phyloP scores from a whole-genome alignment of 2,329 filamentous ascomycete genomes.

The Trichophyton mentagrophytes region DNA sequence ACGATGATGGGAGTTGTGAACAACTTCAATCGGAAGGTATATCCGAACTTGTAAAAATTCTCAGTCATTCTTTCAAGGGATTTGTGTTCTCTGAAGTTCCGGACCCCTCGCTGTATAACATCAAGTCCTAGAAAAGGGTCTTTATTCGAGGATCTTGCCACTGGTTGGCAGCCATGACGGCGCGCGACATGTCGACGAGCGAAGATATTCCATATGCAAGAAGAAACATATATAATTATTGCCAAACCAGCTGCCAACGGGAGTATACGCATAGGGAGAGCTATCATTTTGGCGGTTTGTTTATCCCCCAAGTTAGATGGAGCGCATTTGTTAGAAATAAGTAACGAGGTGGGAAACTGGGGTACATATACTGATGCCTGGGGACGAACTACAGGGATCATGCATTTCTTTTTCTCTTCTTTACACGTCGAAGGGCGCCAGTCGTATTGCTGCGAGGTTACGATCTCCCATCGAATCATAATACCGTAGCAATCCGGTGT shows the following conservation, averaged over 20 bases:
- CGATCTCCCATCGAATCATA: too few species aligned
- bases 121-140: conserved; percentile 45
- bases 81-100: neutral
- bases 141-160: conserved; percentile 35
- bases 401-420: neutral
- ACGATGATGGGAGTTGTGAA: conserved; percentile 10
- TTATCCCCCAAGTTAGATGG: neutral
- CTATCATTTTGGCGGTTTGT: neutral
- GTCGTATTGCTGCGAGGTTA: too few species aligned
- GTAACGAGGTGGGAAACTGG: neutral
- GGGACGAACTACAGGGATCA: neutral
- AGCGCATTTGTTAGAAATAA: neutral
- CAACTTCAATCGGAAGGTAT: conserved; percentile 5
- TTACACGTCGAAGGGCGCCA: too few species aligned
- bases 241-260: neutral
- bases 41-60: conserved; percentile 5
- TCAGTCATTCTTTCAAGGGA: conserved; percentile 3
- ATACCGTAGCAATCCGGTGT: too few species aligned
- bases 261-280: neutral
- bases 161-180: conserved; percentile 33
- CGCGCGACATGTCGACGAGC: conserved; percentile 13
- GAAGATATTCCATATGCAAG: conserved; percentile 9
- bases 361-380: neutral
- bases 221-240: neutral
- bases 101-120: conserved; percentile 23